These are phyloP conservation scores for Ceratobasidium sp. DNA, from an alignment of 1,284 basidiomycete genomes.

Conservation along the genomic window DNA sequence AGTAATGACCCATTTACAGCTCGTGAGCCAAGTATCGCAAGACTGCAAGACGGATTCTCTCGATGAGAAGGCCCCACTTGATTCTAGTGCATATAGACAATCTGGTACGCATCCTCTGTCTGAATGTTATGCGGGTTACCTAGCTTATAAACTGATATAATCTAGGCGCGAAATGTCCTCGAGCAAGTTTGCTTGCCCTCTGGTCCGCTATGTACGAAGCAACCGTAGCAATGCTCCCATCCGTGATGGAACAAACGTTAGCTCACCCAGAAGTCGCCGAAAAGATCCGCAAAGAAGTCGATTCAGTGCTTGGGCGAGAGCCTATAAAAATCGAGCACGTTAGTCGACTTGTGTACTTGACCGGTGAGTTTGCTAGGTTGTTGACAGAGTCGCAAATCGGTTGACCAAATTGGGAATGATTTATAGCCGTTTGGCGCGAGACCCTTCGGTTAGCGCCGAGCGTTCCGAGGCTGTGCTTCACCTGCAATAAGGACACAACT, in stretches of 20 bases:
- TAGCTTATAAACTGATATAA: too few relatives aligned
- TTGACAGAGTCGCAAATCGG: neutral
- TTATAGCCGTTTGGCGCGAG: conserved; percentile 53
- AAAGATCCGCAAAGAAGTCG: conserved; percentile 55
- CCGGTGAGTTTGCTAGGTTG: conserved; percentile 42
- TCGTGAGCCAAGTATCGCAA: conserved; percentile 16
- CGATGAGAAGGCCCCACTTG: conserved; percentile 53
- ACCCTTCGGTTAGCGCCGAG: conserved; percentile 54
- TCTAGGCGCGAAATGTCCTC: too few relatives aligned
- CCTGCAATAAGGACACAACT: conserved; percentile 49
- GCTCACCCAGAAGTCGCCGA: conserved; percentile 51
- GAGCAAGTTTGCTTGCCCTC: conserved; percentile 53
- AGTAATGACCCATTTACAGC: conserved; percentile 48
- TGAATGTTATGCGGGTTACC: too few relatives aligned
- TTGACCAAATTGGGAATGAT: neutral
- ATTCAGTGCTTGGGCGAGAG: conserved; percentile 51
- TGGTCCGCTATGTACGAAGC: conserved; percentile 56
- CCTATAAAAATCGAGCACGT: conserved; percentile 49
- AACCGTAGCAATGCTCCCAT: conserved; percentile 52
- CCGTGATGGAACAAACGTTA: conserved; percentile 52
- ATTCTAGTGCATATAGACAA: conserved; percentile 55
- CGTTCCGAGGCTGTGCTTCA: conserved; percentile 50
- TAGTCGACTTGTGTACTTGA: conserved; percentile 55
- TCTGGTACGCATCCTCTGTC: conserved; percentile 48
- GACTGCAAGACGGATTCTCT: conserved; percentile 37